Evolutionary conservation across 2,329 filamentous ascomycete genomes (phyloP).

Genomic region (Sporothrix luriei): DNA sequence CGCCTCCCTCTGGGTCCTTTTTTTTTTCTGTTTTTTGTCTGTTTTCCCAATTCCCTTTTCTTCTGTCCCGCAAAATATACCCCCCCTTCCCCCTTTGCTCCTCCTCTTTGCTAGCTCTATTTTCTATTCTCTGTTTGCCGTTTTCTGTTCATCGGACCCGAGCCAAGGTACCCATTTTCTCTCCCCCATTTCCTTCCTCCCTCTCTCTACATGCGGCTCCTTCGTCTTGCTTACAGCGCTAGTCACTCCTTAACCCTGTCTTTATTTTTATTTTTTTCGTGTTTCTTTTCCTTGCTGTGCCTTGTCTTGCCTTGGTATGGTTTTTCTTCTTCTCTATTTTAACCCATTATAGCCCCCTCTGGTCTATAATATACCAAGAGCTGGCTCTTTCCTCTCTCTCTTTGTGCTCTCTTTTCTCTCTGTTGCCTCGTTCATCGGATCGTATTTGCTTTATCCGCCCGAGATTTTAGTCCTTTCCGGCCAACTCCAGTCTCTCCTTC

Average conservation of each 20-base stretch:
- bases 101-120: not conserved
- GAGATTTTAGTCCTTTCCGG: constrained; percentile 19
- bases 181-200: not conserved
- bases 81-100: not conserved
- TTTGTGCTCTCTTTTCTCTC: constrained; percentile 41
- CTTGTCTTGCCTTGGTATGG: not conserved
- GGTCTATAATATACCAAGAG: constrained; percentile 56
- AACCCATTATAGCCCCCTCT: constrained; percentile 46
- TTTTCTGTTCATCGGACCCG: constrained; percentile 31
- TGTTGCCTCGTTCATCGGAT: constrained; percentile 32
- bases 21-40: constrained; percentile 42
- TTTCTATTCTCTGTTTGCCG: not conserved
- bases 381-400: constrained; percentile 52
- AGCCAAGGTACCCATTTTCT: not conserved
- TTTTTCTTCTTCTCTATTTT: constrained; percentile 14
- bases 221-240: constrained; percentile 40
- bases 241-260: constrained; percentile 57
- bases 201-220: constrained; percentile 37
- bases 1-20: constrained; percentile 49
- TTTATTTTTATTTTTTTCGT: constrained; percentile 35
- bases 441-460: constrained; percentile 10
- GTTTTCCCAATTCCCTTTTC: constrained; percentile 50
- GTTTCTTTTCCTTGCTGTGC: not conserved
- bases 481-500: constrained; percentile 28
- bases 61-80: constrained; percentile 43